Percentiles rank a stretch among this genome's conserved stretches.
Evolutionary conservation across 257 asterid genomes (phyloP).

Genomic region (Fraxinus excelsior): DNA sequence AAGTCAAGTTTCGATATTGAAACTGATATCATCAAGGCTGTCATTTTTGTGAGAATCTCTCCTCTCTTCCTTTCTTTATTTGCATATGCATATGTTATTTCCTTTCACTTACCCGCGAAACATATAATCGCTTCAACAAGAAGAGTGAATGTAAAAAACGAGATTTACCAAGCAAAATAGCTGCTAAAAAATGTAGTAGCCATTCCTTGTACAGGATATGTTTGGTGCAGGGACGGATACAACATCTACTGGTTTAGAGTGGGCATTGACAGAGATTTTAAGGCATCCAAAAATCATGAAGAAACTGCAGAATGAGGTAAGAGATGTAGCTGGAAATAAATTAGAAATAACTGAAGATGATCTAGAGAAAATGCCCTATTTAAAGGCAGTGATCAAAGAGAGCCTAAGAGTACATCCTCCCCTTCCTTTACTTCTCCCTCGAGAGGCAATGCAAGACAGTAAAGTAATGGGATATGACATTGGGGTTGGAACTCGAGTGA

Average conservation of each 20-base stretch:
- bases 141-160: too few relatives aligned
- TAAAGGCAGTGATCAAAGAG: neutral
- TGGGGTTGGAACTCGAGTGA: neutral
- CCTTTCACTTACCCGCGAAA: too few relatives aligned
- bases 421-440: neutral
- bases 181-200: too few relatives aligned
- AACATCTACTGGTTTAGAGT: neutral
- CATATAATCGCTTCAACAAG: too few relatives aligned
- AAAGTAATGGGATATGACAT: neutral
- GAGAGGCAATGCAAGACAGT: neutral
- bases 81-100: too few relatives aligned
- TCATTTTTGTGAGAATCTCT: neutral
- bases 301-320: neutral
- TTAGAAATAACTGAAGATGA: neutral
- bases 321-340: neutral
- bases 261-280: constrained; percentile 8
- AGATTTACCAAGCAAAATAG: too few relatives aligned
- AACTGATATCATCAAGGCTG: constrained; percentile 1
- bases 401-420: neutral
- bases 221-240: constrained; percentile 14
- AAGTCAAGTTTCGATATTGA: neutral
- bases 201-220: too few relatives aligned
- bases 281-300: neutral
- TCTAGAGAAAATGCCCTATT: neutral
- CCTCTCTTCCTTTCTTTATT: neutral